Conservation (phyloP, 2,329 filamentous ascomycete genomes). For the Cytospora chrysosperma region DNA sequence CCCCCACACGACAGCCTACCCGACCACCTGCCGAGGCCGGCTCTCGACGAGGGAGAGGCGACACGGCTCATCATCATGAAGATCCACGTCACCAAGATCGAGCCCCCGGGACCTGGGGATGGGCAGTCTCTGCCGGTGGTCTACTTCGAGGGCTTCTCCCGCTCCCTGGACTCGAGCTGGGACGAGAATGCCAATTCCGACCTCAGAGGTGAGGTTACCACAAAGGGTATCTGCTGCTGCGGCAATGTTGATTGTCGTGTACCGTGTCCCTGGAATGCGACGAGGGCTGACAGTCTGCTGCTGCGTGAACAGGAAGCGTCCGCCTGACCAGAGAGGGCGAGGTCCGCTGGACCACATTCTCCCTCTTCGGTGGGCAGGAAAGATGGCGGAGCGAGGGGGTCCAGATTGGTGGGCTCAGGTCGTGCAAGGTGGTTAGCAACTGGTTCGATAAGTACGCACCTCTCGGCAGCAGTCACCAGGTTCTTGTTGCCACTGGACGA, state of each 20-base stretch:
- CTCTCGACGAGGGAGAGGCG: slow-evolving; percentile 64
- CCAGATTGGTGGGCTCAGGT: slow-evolving; percentile 67
- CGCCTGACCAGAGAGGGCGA: slow-evolving; percentile 67
- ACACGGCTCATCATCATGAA: slow-evolving; percentile 70
- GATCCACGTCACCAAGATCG: slow-evolving; percentile 60
- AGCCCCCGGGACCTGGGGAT: slow-evolving; percentile 57
- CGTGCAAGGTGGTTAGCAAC: slow-evolving; percentile 66
- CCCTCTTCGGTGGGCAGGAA: slow-evolving; percentile 62
- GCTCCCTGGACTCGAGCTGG: slow-evolving; percentile 61
- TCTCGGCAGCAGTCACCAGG: background rate
- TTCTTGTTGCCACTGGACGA: background rate
- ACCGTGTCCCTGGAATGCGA: background rate
- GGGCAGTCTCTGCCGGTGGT: slow-evolving; percentile 62
- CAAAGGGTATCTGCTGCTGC: slow-evolving; percentile 19
- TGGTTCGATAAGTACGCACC: slow-evolving; percentile 70
- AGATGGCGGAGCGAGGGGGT: slow-evolving; percentile 76
- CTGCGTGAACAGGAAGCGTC: slow-evolving; percentile 51
- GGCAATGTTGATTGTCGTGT: background rate
- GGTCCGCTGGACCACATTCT: slow-evolving; percentile 71
- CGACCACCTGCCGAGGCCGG: slow-evolving; percentile 45
- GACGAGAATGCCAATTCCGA: slow-evolving; percentile 68
- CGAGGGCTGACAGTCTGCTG: slow-evolving; percentile 16
- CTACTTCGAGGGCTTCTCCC: slow-evolving; percentile 63
- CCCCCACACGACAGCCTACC: slow-evolving; percentile 41
- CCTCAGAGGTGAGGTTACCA: slow-evolving; percentile 53